Evolutionary conservation across 2,329 filamentous ascomycete species (phyloP), one percentile per base, ranked within the genome.

Genomic region (Drechslera avenae): DNA sequence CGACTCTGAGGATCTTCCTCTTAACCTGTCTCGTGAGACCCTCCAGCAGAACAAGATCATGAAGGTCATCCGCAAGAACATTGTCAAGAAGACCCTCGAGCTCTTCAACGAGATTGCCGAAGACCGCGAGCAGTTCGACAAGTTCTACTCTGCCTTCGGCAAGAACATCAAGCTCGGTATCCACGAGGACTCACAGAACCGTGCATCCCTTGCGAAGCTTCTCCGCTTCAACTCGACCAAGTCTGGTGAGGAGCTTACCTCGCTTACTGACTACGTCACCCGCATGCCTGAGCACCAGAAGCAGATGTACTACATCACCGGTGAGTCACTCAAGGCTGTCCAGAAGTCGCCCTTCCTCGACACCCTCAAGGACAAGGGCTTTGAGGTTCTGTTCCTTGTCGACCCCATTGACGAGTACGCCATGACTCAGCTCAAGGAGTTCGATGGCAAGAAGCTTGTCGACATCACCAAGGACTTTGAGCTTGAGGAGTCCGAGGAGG

Each of bases 41-140:
- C 91, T 99, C 42, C 94, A 99, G 83, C 94, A 97, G 86, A 99
- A 97, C 90, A 97, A 97, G 91, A 99, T 99, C 85, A 97, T 97
- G 94, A 97, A 97, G 89, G 94, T 97, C 79, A 97, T 97, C 86
- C 96, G 95, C 88, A 99, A 99, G 91, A 99, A 99, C 88, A 96
- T 99, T 64, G 92, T 99, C 85, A 99, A 97, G 92, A 99, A 99
- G 90, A 90, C 91, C 63, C 91, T 99, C 64, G 94, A 99, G 85
- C 91, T 99, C 78, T 99, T 99, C 89, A 86, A 87, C 73, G 94
- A 99, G 85, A 99, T 99, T 62, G 88, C 94, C 53, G 94, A 99
- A 85, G 94, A 99, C 82, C 96, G 96, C 81, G 94, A 99, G 87
- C 90, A 97, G 80, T 99, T 99, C 78, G 94, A 99, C 87, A 99